Evolutionary conservation across 768 basidiomycete species (phyloP), one percentile per base, ranked within the genome.

Genomic region (Agrocybe pediades): DNA sequence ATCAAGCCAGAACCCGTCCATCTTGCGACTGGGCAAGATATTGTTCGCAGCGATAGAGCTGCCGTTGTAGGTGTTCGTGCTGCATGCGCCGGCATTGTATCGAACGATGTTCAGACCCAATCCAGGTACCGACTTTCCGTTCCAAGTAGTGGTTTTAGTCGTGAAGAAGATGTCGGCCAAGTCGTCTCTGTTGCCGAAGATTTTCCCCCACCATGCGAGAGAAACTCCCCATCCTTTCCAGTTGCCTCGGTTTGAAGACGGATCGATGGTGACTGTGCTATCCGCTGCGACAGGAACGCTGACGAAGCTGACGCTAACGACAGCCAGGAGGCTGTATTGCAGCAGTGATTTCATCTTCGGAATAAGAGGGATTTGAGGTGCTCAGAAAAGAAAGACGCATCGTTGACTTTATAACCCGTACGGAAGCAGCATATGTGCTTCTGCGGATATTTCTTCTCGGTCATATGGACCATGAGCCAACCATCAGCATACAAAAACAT

Each of bases 171-270:
- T 56, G 29, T 60, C 59, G 17, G 59, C 59, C 2, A 60, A 33
- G 46, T 60, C 52, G 39, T 42, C 49, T 20, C 52, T 53, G 25
- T 25, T 45, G 29, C 59, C 59, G 29, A 60, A 60, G 15, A 56
- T 48, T 45, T 60, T 60, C 16, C 54, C 59, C 59, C 59, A 60
- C 59, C 59, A 60, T 0, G 59, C 59, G 2, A 60, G 59, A 25
- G 59, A 60, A 3, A 60, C 59, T 5, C 59, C 59, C 59, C 59
- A 57, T 43, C 59, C 59, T 19, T 60, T 30, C 59, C 59, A 60
- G 41, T 29, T 57, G n/a, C 59, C 59, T 40, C 53, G 41, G 44
- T 54, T 60, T 3, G 55, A 46, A 25, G 55, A 44, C 21, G 59
- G 49, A 19, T 60, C 53, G 50, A 60, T 57, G 19, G 55, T 52